Conservation (phyloP, 2,329 filamentous ascomycete genomes). For the Myriosclerotinia scirpicola region DNA sequence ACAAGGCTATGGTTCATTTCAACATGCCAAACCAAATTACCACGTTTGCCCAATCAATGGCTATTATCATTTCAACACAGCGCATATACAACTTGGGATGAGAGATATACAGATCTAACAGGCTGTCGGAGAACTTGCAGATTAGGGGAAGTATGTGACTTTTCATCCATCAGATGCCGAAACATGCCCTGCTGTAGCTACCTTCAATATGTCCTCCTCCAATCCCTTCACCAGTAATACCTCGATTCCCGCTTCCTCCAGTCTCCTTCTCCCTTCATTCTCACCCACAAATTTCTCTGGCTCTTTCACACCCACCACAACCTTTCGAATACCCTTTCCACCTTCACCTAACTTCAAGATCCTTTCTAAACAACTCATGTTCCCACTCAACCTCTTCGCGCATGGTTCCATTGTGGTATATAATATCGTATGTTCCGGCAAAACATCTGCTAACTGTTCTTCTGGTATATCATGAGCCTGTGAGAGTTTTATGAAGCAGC, state of each 20-base stretch:
- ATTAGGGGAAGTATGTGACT: background rate
- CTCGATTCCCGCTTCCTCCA: slow-evolving; percentile 71
- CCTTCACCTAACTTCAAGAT: slow-evolving; percentile 58
- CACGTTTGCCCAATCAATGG: background rate
- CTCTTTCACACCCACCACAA: slow-evolving; percentile 87
- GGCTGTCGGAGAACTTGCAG: background rate
- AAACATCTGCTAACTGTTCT: slow-evolving; percentile 51
- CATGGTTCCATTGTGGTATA: slow-evolving; percentile 96
- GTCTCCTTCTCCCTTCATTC: slow-evolving; percentile 70
- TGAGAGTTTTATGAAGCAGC: slow-evolving; percentile 75
- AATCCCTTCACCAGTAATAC: slow-evolving; percentile 73
- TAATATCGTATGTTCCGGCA: slow-evolving; percentile 58
- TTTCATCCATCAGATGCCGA: background rate
- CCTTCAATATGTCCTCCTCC: slow-evolving; percentile 75
- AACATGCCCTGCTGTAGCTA: slow-evolving; percentile 79
- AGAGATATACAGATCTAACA: background rate
- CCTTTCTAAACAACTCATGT: slow-evolving; percentile 74
- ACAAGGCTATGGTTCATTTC: background rate
- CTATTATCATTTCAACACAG: no score
- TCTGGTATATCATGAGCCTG: slow-evolving; percentile 51
- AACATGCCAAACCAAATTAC: background rate
- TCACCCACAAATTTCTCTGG: slow-evolving; percentile 85
- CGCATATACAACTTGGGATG: background rate
- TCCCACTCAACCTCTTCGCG: slow-evolving; percentile 70
- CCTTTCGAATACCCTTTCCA: slow-evolving; percentile 58